Conservation (phyloP, 1,284 basidiomycete species). For the Pascua guehoae region DNA sequence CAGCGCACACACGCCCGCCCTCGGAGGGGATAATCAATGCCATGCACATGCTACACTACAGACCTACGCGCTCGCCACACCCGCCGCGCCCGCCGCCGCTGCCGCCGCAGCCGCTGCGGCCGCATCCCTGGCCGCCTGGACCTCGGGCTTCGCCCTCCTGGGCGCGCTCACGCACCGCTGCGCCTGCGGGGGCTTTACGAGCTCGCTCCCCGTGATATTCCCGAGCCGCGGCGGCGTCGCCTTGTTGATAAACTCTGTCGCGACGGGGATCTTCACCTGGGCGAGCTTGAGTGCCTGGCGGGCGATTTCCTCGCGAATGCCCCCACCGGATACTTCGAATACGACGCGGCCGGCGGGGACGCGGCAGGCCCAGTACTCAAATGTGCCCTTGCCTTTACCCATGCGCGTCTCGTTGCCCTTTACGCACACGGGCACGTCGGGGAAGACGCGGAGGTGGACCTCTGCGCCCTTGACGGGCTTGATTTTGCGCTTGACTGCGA, state of each 20-base stretch:
- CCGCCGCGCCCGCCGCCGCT: not conserved
- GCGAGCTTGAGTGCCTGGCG: constrained; percentile 87
- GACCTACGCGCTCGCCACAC: too few species aligned
- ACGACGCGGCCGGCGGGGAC: constrained; percentile 89
- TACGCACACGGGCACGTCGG: constrained; percentile 94
- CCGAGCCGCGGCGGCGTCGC: constrained; percentile 75
- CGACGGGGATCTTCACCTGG: constrained; percentile 81
- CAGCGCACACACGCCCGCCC: too few species aligned
- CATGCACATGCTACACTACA: too few species aligned
- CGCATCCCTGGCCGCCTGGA: not conserved
- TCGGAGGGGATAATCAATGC: too few species aligned
- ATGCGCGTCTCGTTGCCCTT: constrained; percentile 99
- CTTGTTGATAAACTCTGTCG: constrained; percentile 80
- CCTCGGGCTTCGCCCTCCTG: not conserved
- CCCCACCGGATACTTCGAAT: constrained; percentile 88
- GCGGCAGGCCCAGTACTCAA: constrained; percentile 96
- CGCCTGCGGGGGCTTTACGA: constrained; percentile 29
- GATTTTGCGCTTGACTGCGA: constrained; percentile 84
- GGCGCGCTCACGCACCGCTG: constrained; percentile 6
- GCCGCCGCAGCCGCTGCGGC: not conserved
- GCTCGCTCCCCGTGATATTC: constrained; percentile 30
- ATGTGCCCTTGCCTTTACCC: constrained; percentile 98
- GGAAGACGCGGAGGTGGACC: constrained; percentile 86
- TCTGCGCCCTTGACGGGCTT: constrained; percentile 88
- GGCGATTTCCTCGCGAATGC: constrained; percentile 88